Conservation (phyloP, 345 rosid species). For the Firmiana major region DNA sequence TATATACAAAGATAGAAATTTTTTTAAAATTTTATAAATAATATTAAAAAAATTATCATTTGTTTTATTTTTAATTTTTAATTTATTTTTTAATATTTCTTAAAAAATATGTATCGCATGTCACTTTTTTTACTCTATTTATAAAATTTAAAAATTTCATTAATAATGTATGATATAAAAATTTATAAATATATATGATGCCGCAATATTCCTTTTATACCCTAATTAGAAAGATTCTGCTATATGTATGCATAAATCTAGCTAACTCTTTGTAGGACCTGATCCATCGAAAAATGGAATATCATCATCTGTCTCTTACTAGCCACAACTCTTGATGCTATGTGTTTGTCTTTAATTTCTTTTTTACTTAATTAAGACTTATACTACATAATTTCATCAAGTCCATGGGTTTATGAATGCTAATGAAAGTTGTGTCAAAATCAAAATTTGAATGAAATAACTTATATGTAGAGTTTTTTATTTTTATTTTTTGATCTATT, state of each 20-base stretch:
- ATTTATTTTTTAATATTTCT: no score
- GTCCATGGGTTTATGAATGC: not conserved
- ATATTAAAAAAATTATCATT: no score
- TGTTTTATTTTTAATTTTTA: no score
- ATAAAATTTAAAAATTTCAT: no score
- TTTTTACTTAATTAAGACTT: not conserved
- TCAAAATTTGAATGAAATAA: not conserved
- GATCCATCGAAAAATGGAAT: not conserved
- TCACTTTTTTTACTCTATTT: no score
- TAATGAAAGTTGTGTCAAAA: not conserved
- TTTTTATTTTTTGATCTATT: no score
- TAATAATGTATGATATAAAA: no score
- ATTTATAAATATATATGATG: not conserved
- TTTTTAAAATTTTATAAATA: no score
- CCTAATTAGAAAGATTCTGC: not conserved
- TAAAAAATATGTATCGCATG: no score
- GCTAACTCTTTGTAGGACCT: not conserved
- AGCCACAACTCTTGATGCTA: not conserved
- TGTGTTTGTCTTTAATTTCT: not conserved
- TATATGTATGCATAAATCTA: no score
- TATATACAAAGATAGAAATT: no score
- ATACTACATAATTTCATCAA: not conserved
- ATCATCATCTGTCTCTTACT: not conserved
- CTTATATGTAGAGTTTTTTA: no score
- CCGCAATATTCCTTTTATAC: not conserved